A percentile compares a stretch with the other conserved stretches of the same genome.
These are phyloP conservation scores for Rhizoclosmatium sp. DNA, from an alignment of 192 early-diverging fungal genomes.

Conservation along the genomic window DNA sequence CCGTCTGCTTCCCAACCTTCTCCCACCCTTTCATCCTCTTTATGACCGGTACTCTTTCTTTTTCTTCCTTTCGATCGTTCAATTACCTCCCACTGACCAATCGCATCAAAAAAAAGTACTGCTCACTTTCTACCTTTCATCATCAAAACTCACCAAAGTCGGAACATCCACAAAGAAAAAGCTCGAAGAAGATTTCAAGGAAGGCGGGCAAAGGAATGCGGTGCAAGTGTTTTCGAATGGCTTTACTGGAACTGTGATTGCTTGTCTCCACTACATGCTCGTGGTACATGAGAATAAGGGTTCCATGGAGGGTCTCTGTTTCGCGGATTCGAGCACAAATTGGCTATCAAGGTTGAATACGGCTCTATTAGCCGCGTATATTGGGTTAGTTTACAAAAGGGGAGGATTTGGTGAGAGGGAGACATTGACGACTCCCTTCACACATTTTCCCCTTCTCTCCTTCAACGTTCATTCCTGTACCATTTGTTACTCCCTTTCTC, in stretches of 20 bases:
- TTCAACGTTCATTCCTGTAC: neutral
- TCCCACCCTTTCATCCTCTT: constrained; percentile 70
- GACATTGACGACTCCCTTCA: too few relatives aligned
- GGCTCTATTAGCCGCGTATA: constrained; percentile 60
- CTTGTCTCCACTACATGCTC: constrained; percentile 39
- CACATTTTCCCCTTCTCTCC: neutral
- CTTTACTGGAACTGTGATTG: constrained; percentile 42
- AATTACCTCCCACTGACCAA: neutral
- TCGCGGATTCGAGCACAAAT: constrained; percentile 11
- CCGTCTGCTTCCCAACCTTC: constrained; percentile 79
- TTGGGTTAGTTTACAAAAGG: constrained; percentile 44
- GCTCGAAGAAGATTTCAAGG: constrained; percentile 33
- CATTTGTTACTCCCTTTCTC: neutral
- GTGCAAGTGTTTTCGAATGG: constrained; percentile 70
- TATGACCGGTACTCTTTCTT: constrained; percentile 41
- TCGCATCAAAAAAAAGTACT: constrained; percentile 49
- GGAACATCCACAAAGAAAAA: constrained; percentile 8
- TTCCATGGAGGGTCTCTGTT: constrained; percentile 28
- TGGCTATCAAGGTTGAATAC: constrained; percentile 45
- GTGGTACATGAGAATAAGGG: constrained; percentile 24
- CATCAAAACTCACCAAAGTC: constrained; percentile 64
- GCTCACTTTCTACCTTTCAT: constrained; percentile 77
- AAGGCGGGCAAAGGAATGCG: constrained; percentile 61
- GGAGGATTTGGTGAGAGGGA: neutral
- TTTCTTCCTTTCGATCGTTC: neutral